Percentiles rank a stretch among this genome's conserved stretches.
phyloP scores from a whole-genome alignment of 495 filamentous ascomycete species.

The Lasiosphaeris hirsuta region DNA sequence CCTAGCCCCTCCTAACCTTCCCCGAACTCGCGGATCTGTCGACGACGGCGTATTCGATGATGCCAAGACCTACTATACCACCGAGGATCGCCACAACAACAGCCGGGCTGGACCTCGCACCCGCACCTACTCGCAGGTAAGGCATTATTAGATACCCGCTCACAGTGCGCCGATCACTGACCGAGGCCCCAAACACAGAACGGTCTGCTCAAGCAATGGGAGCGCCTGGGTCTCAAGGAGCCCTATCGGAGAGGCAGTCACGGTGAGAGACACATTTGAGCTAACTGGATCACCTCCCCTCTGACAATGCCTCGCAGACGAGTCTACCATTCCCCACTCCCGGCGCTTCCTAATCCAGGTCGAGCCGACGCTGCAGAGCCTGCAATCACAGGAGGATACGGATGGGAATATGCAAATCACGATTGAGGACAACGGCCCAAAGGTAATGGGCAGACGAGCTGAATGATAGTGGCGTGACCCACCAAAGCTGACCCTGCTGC shows the following conservation, averaged over 20 bases:
- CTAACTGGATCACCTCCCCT: background rate
- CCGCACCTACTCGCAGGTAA: conserved; percentile 47
- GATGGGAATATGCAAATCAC: conserved; percentile 93
- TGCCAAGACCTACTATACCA: conserved; percentile 48
- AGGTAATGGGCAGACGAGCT: conserved; percentile 53
- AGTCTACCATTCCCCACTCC: conserved; percentile 44
- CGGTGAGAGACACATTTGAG: conserved; percentile 27
- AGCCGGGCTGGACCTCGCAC: conserved; percentile 39
- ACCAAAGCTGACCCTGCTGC: conserved; percentile 35
- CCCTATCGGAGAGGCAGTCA: conserved; percentile 49
- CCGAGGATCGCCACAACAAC: conserved; percentile 44
- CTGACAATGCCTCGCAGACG: conserved; percentile 32
- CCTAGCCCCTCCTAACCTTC: background rate
- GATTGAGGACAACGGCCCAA: conserved; percentile 90
- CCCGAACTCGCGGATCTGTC: conserved; percentile 22
- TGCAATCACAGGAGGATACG: conserved; percentile 81
- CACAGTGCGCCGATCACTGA: conserved; percentile 24
- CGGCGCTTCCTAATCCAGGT: conserved; percentile 77
- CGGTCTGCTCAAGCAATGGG: conserved; percentile 42
- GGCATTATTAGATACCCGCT: background rate
- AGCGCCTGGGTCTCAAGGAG: conserved; percentile 39
- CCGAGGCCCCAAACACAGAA: conserved; percentile 33
- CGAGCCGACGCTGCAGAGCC: conserved; percentile 64
- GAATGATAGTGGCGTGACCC: conserved; percentile 6
- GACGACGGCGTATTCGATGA: conserved; percentile 47